Evolutionary conservation across 2,329 filamentous ascomycete species (phyloP).

Genomic region (Penicillium sp.): DNA sequence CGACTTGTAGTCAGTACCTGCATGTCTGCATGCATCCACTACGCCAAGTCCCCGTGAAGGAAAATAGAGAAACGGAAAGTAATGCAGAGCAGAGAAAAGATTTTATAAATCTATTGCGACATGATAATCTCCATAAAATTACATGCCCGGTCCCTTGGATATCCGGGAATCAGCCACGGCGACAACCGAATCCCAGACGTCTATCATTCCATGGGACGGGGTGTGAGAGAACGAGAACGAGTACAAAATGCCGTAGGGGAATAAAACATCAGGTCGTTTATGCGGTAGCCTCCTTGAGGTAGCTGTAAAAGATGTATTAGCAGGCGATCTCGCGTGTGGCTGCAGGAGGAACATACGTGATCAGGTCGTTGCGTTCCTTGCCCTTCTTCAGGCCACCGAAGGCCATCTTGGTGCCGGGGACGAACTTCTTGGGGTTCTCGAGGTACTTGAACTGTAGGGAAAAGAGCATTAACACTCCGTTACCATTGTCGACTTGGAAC

Average conservation of each 20-base stretch:
- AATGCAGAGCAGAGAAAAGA: conserved; percentile 19
- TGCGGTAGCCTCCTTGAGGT: conserved; percentile 37
- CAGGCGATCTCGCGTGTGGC: not conserved
- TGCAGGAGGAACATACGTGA: conserved; percentile 65
- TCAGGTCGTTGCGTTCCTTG: conserved; percentile 98
- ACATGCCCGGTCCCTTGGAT: conserved; percentile 33
- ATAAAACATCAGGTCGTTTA: conserved; percentile 29
- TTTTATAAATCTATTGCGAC: conserved; percentile 31
- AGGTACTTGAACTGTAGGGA: conserved; percentile 80
- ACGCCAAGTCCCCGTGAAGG: conserved; percentile 12
- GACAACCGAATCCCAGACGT: conserved; percentile 20
- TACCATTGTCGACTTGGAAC: not conserved
- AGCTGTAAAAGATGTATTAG: conserved; percentile 21
- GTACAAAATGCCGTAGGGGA: conserved; percentile 16
- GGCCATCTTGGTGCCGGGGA: conserved; percentile 99
- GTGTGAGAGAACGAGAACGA: conserved; percentile 19
- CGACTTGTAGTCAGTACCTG: not conserved
- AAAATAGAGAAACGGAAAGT: conserved; percentile 7
- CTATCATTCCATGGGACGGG: conserved; percentile 19
- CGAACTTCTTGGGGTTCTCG: conserved; percentile 99
- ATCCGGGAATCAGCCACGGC: conserved; percentile 25
- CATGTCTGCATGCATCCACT: not conserved
- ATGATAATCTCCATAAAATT: conserved; percentile 36
- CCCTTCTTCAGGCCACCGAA: conserved; percentile 99
- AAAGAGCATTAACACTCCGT: conserved; percentile 9